Evolutionary conservation across 352 stramenopile genomes (phyloP).

Genomic region (Blastocystis sp.): DNA sequence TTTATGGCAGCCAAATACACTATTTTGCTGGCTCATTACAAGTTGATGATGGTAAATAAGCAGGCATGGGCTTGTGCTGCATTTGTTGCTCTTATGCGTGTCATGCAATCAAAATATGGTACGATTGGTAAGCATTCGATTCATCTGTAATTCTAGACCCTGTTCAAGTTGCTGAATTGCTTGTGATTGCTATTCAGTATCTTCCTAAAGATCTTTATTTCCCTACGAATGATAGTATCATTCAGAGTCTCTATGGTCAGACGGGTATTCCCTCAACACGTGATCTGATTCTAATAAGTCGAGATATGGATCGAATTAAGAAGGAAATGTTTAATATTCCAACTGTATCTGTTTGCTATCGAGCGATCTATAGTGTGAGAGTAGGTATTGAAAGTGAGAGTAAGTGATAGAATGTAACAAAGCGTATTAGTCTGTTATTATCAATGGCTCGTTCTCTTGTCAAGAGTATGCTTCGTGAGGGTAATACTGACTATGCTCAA

Average conservation of each 20-base stretch:
- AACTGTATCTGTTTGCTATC: conserved; percentile 43
- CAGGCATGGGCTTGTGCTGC: conserved; percentile 43
- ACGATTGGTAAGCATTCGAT: not conserved
- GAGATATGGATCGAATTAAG: not conserved
- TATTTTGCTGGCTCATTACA: conserved; percentile 45
- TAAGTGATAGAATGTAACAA: conserved; percentile 22
- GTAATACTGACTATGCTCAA: conserved; percentile 45
- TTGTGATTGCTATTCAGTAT: conserved; percentile 47
- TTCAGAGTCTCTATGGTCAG: conserved; percentile 49
- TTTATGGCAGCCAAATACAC: conserved; percentile 62
- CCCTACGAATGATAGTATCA: conserved; percentile 32
- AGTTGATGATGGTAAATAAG: conserved; percentile 48
- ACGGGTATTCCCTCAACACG: conserved; percentile 24
- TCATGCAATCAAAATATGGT: conserved; percentile 48
- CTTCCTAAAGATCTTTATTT: conserved; percentile 59
- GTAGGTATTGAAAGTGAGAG: not conserved
- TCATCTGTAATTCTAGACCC: not conserved
- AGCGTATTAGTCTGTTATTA: conserved; percentile 40
- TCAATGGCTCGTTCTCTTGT: conserved; percentile 52
- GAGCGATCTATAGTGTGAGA: conserved; percentile 42
- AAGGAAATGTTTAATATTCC: conserved; percentile 59
- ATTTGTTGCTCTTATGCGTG: conserved; percentile 50
- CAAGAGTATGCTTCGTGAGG: conserved; percentile 50
- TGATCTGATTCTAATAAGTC: conserved; percentile 46
- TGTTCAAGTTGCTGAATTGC: conserved; percentile 1